Base-by-base conservation (phyloP, 495 filamentous ascomycete genomes). In the Penicillium lagena region DNA sequence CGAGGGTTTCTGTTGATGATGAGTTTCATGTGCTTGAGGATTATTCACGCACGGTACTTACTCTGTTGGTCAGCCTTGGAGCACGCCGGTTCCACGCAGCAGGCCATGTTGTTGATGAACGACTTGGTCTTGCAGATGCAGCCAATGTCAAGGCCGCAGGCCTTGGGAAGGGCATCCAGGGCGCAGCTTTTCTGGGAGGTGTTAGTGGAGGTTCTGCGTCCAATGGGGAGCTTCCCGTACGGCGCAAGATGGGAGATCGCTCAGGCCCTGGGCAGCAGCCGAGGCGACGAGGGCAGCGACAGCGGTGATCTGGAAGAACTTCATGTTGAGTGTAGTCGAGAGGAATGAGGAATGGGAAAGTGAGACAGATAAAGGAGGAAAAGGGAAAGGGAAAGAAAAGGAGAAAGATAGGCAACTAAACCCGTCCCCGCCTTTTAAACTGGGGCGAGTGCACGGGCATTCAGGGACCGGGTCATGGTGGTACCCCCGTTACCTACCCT, bases 41-140 rank as follows among this genome's bases (percentile, higher is more conserved):
- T 4, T 6, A 6, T 22, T 6, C 22, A 22, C 22, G 2, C 2
- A 3, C 3, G 22, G 22, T 48, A 62, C 68, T 33, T 70, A 83
- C 81, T 58, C 15, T 75, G 33, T 58, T 86, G 77, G 33, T 86
- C 82, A 0, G 60, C 59, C 1, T 46, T 7, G 36, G 59, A 49
- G 63, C 89, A 95, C 9, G 45, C 58, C 2, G 52, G 56, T 17
- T 61, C 56, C 7, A 94, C 69, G 58, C 89, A 95, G 70, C 83
- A 86, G 28, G 79, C 65, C 45, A 93, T 79, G 29, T 62, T 50
- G 31, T 37, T 51, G 45, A 95, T 70, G 69, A 87, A 86, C 8
- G 59, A 56, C 7, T 60, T 51, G 60, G 76, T 67, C 9, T 46
- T 52, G 67, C 89, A 94, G 54, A 90, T 87, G 60, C 89, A 94